A percentile compares a stretch with the other conserved stretches of the same genome.
Conservation (phyloP, 306 rosid species). For the Hylodesmum podocarpum region DNA sequence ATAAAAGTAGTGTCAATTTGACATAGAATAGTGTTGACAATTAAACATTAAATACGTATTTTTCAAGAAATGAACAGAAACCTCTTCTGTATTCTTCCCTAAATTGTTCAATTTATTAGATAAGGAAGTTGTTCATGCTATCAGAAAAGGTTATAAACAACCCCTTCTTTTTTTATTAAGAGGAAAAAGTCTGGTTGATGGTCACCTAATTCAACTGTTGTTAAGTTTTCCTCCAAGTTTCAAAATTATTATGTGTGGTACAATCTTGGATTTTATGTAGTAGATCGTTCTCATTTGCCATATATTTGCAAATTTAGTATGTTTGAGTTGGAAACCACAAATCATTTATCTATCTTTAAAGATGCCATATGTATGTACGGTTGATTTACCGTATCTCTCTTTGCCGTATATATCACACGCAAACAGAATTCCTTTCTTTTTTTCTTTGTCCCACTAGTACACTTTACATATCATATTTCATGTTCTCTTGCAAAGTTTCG, state of each 20-base stretch:
- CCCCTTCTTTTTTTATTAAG: background rate
- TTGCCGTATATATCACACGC: background rate
- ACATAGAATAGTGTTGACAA: background rate
- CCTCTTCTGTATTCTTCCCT: background rate
- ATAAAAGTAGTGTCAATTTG: background rate
- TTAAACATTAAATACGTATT: background rate
- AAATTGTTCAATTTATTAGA: background rate
- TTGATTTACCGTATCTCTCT: slow-evolving; percentile 7
- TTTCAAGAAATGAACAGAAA: background rate
- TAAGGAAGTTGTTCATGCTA: background rate
- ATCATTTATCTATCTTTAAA: background rate
- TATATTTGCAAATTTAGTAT: background rate
- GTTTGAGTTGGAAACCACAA: slow-evolving; percentile 13
- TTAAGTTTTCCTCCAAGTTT: background rate
- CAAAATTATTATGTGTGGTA: background rate
- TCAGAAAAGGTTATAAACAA: background rate
- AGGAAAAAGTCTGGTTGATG: background rate
- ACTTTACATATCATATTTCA: slow-evolving; percentile 2
- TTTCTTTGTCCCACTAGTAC: background rate
- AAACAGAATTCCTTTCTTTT: background rate
- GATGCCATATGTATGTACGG: background rate
- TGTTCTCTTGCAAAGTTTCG: background rate
- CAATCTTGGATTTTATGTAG: background rate
- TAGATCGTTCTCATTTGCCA: background rate
- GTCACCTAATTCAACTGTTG: background rate